Evolutionary conservation across 495 filamentous ascomycete species (phyloP).

Genomic region (Tuber microsphaerosporum): DNA sequence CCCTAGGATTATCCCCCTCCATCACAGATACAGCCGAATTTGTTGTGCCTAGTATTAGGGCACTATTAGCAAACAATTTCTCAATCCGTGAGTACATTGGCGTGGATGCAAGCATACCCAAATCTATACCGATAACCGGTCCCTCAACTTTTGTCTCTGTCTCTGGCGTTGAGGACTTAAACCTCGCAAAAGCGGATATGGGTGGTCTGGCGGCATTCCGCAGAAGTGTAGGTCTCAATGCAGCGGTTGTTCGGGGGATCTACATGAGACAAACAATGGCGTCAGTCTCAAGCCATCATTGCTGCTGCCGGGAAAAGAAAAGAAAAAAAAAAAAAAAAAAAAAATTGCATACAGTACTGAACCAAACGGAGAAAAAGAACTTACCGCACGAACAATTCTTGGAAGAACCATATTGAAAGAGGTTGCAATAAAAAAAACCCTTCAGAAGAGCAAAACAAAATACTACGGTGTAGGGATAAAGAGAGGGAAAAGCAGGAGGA

Average conservation of each 20-base stretch:
- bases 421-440: slow-evolving; percentile 34
- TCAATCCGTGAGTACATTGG: slow-evolving; percentile 10
- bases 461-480: slow-evolving; percentile 45
- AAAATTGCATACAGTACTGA: slow-evolving; percentile 35
- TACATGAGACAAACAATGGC: slow-evolving; percentile 43
- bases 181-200: slow-evolving; percentile 58
- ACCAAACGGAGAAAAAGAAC: slow-evolving; percentile 45
- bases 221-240: slow-evolving; percentile 49
- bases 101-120: slow-evolving; percentile 59
- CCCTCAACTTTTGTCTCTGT: slow-evolving; percentile 86
- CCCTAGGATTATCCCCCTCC: slow-evolving; percentile 90
- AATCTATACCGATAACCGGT: slow-evolving; percentile 94
- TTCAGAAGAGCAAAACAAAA: slow-evolving; percentile 53
- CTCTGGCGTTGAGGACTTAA: slow-evolving; percentile 76
- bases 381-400: slow-evolving; percentile 64
- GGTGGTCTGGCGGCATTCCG: slow-evolving; percentile 53
- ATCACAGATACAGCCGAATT: slow-evolving; percentile 97
- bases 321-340: slow-evolving; percentile 28
- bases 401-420: slow-evolving; percentile 57
- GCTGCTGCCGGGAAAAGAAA: slow-evolving; percentile 15
- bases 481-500: neutral
- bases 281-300: slow-evolving; percentile 10
- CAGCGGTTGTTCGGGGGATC: slow-evolving; percentile 60
- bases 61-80: slow-evolving; percentile 37
- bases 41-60: slow-evolving; percentile 64